Evolutionary conservation across 1,139 yeast genomes (phyloP).

Genomic region (Geotrichum restrictum): DNA sequence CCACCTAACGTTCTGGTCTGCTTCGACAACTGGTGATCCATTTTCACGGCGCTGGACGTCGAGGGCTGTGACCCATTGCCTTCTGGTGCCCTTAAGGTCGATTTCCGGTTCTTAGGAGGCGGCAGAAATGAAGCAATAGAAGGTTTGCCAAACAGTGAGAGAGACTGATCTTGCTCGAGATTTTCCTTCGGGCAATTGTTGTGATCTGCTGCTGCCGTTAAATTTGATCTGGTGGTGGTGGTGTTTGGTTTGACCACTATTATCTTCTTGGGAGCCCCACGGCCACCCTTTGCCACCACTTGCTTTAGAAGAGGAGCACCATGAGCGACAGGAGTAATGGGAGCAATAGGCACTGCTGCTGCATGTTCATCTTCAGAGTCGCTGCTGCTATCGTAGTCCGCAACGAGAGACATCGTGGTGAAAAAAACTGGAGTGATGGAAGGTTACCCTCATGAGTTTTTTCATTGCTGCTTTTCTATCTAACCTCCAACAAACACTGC

Average conservation of each 20-base stretch:
- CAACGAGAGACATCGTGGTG: conserved; percentile 24
- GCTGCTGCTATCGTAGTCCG: conserved; percentile 26
- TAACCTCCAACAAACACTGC: no score
- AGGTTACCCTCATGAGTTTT: not conserved
- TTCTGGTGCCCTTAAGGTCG: conserved; percentile 10
- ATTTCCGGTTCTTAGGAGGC: conserved; percentile 21
- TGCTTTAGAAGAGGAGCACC: not conserved
- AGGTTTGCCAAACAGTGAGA: conserved; percentile 8
- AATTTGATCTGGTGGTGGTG: not conserved
- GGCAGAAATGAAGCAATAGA: conserved; percentile 23
- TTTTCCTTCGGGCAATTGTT: not conserved
- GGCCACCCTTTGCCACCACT: not conserved
- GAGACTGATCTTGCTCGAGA: conserved; percentile 1
- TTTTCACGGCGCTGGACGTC: not conserved
- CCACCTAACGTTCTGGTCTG: conserved; percentile 28
- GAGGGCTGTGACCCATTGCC: not conserved
- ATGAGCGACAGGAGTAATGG: not conserved
- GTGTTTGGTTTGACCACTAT: conserved; percentile 12
- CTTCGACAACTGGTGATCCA: conserved; percentile 18
- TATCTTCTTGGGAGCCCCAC: conserved; percentile 18
- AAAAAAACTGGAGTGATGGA: not conserved
- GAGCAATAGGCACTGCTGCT: not conserved
- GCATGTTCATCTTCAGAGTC: conserved; percentile 18
- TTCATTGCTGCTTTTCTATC: not conserved
- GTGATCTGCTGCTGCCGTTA: not conserved